A percentile compares a stretch with the other conserved stretches of the same genome.
phyloP scores from a whole-genome alignment of 768 basidiomycete genomes.

The Leccinum uliginosum region DNA sequence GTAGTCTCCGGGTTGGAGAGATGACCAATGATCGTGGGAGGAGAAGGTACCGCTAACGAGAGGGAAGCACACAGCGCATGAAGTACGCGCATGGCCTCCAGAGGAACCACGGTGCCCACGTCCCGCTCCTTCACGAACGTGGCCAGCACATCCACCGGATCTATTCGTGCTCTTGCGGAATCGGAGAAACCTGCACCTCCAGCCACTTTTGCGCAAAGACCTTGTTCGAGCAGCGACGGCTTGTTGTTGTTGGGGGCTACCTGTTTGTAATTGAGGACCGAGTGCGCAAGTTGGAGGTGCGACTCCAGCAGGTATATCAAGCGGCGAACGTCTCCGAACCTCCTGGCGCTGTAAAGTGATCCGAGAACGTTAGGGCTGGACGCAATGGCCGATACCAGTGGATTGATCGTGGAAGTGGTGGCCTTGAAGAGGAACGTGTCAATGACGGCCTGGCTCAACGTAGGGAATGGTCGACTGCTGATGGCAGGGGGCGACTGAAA shows the following conservation, averaged over 20 bases:
- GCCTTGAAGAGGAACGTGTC: constrained; percentile 73
- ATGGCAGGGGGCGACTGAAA: constrained; percentile 54
- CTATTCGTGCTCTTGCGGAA: constrained; percentile 44
- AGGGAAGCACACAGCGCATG: constrained; percentile 64
- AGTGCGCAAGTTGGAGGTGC: constrained; percentile 55
- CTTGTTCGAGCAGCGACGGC: constrained; percentile 71
- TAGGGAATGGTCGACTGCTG: constrained; percentile 53
- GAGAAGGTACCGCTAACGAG: constrained; percentile 53
- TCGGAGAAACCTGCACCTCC: constrained; percentile 44
- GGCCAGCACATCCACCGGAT: constrained; percentile 74
- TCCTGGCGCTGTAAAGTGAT: constrained; percentile 56
- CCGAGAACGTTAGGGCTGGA: constrained; percentile 55
- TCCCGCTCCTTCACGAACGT: constrained; percentile 62
- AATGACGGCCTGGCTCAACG: constrained; percentile 57
- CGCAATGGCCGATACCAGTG: constrained; percentile 68
- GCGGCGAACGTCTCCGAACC: constrained; percentile 65
- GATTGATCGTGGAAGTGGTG: constrained; percentile 75
- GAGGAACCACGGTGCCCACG: constrained; percentile 54
- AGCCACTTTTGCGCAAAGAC: constrained; percentile 59
- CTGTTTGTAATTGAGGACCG: constrained; percentile 65
- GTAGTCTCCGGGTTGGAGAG: constrained; percentile 73
- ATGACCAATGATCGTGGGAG: constrained; percentile 74
- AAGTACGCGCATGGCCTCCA: constrained; percentile 65
- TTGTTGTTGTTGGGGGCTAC: constrained; percentile 38
- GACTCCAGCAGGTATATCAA: constrained; percentile 67